These are phyloP conservation scores for Drosera spatulata DNA, from an alignment of 179 eudicot species.

Conservation along the genomic window DNA sequence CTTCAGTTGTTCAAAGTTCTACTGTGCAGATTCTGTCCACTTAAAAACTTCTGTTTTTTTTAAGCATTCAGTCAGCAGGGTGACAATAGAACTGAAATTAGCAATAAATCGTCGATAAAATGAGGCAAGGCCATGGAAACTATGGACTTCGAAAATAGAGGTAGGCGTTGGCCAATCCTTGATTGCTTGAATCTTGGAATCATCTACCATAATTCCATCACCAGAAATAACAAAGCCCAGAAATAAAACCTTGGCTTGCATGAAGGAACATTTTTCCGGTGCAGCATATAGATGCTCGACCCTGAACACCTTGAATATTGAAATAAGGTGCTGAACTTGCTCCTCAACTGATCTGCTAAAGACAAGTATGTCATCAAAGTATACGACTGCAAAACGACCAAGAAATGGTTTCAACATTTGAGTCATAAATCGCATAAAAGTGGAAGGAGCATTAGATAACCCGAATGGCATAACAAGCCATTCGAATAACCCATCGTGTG, in stretches of 20 bases:
- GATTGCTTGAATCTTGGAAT: not conserved
- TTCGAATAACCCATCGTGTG: not conserved
- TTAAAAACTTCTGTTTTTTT: too few species aligned
- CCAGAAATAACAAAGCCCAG: too few species aligned
- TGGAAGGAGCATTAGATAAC: not conserved
- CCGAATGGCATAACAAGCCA: not conserved
- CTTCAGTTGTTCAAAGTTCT: too few species aligned
- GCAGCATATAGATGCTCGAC: too few species aligned
- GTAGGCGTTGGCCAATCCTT: not conserved
- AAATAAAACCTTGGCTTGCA: too few species aligned
- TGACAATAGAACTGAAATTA: not conserved
- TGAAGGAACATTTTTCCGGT: too few species aligned
- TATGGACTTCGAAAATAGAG: not conserved
- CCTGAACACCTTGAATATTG: too few species aligned
- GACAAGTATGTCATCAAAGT: not conserved
- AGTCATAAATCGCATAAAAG: not conserved
- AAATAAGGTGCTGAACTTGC: too few species aligned
- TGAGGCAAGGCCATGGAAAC: conserved; percentile 1
- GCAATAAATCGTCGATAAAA: not conserved
- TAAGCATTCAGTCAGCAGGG: not conserved
- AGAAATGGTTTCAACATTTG: not conserved
- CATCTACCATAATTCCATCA: too few species aligned
- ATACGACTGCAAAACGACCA: not conserved
- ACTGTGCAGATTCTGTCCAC: too few species aligned
- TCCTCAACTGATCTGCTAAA: too few species aligned